Base-by-base conservation (phyloP, 2,329 filamentous ascomycete genomes). In the Aspergillus sp. region DNA sequence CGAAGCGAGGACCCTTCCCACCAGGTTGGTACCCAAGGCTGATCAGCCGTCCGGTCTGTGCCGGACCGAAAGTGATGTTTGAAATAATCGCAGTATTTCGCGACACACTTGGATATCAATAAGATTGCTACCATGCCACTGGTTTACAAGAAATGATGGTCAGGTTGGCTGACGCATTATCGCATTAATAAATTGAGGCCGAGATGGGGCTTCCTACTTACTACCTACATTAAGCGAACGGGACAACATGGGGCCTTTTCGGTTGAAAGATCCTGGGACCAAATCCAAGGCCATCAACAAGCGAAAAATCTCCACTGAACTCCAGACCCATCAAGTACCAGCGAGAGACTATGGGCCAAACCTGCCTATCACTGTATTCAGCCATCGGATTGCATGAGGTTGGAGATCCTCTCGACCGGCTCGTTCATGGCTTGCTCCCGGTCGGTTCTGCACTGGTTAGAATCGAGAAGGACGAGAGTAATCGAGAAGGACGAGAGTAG, bases 391-490 rank as follows among this genome's bases (percentile, higher is more conserved):
- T 38, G 6, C 40, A 42, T 17, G 17, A 42, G 40, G 11, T 11
- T 20, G 3, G 5, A 5, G 11, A 42, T 17, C 17, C 16, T 42
- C 40, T 42, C 40, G 16, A 42, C 40, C 11, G 40, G 40, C 63
- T 42, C 40, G 19, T 84, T 79, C 42, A 88, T 87, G 17, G 82
- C 82, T 74, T 94, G 89, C 65, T 80, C 81, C 81, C 93, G 94
- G 67, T 94, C 89, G 61, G 87, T 93, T 65, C 89, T 86, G 54
- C 45, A 17, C 21, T 16, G 49, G 7, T 29, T 42, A 38, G 40
- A 42, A 13, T 13, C 6, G 7, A 16, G 20, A 5, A n/a, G 21
- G 29, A 11, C 6, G 31, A 34, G 23, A n/a, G n/a, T n/a, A n/a
- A n/a, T n/a, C n/a, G 21, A 45, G 25, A 45, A 45, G 11, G 20